phyloP scores from a whole-genome alignment of 1,139 yeast species.

The Yamadazyma diospyri region DNA sequence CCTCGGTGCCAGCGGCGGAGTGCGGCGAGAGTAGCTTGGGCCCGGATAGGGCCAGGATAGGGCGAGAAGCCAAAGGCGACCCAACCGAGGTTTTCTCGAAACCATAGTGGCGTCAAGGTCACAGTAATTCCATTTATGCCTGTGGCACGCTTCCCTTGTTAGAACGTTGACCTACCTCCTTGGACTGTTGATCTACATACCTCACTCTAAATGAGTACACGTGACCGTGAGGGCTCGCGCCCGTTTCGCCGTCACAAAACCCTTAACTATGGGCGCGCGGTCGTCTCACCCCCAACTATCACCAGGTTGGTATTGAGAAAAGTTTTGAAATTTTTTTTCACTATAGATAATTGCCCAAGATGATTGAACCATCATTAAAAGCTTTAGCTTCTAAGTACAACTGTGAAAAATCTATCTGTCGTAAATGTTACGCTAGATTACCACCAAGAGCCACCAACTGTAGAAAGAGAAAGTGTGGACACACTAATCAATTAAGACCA shows the following conservation, averaged over 20 bases:
- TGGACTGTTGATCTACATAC: no score
- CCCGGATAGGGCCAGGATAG: no score
- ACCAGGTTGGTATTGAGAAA: slow-evolving; percentile 2
- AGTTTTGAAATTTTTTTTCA: slow-evolving; percentile 3
- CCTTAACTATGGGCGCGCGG: slow-evolving; percentile 2
- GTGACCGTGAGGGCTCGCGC: not conserved
- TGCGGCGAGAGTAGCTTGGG: no score
- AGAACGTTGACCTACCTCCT: no score
- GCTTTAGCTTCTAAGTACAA: slow-evolving; percentile 99
- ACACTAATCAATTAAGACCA: slow-evolving; percentile 99
- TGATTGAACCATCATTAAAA: slow-evolving; percentile 99
- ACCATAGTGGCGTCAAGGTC: no score
- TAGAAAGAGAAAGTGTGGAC: slow-evolving; percentile 99
- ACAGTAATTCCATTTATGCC: no score
- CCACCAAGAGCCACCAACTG: slow-evolving; percentile 99
- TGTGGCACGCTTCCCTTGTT: no score
- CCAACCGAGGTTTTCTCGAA: no score
- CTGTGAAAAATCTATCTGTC: slow-evolving; percentile 99
- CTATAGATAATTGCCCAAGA: slow-evolving; percentile 25
- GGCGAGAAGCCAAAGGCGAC: no score
- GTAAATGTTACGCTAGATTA: slow-evolving; percentile 99
- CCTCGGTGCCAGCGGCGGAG: no score
- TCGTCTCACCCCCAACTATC: slow-evolving; percentile 3
- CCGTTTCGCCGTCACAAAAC: slow-evolving; percentile 2
- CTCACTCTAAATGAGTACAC: no score